phyloP scores from a whole-genome alignment of 495 filamentous ascomycete genomes.

The Penicillium simplicissimum region DNA sequence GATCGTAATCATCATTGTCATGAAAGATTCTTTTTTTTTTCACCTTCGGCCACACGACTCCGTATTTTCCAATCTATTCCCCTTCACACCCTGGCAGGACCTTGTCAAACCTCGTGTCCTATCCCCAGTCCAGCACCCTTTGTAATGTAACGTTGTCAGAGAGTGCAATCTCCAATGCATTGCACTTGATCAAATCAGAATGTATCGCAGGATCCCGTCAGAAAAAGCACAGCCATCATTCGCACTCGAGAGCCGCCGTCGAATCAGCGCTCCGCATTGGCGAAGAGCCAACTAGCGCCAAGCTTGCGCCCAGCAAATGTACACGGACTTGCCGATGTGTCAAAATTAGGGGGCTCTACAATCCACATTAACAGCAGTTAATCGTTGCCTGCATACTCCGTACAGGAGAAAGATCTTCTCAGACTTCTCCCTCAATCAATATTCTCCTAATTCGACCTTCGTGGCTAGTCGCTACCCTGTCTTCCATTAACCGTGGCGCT shows the following conservation, averaged over 20 bases:
- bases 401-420: too few species aligned
- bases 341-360: background rate
- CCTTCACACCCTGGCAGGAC: background rate
- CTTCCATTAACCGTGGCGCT: background rate
- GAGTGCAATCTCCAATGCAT: background rate
- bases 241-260: background rate
- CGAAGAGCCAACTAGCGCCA: conserved; percentile 1
- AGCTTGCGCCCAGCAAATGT: conserved; percentile 3
- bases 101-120: background rate
- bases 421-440: too few species aligned
- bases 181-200: background rate
- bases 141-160: conserved; percentile 9
- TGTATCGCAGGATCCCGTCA: background rate
- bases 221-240: background rate
- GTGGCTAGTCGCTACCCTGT: too few species aligned
- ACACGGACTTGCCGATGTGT: conserved; percentile 19
- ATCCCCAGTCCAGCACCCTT: background rate
- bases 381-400: background rate
- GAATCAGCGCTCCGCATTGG: background rate
- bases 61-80: too few species aligned
- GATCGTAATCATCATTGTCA: background rate
- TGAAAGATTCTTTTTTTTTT: too few species aligned
- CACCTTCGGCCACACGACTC: too few species aligned
- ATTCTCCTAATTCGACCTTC: too few species aligned
- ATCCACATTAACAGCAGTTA: background rate